Percentiles rank a stretch among this genome's conserved stretches.
phyloP scores from a whole-genome alignment of 306 rosid genomes.

The Castanopsis chinensis region DNA sequence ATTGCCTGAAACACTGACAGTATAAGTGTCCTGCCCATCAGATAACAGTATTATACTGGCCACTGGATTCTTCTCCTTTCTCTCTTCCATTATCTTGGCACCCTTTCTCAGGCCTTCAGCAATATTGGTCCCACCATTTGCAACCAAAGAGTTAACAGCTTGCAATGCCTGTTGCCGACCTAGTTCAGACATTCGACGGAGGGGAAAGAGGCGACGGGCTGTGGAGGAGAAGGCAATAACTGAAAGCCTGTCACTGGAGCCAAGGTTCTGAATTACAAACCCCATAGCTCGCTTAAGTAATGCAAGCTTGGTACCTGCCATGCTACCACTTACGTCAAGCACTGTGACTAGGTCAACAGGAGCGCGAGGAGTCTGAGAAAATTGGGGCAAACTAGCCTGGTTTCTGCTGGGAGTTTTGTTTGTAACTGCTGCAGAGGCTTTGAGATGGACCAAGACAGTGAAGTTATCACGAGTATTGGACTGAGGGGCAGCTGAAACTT shows the following conservation, averaged over 20 bases:
- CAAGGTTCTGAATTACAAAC: constrained; percentile 90
- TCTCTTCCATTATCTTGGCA: constrained; percentile 87
- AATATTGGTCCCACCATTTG: constrained; percentile 97
- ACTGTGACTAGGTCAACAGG: constrained; percentile 97
- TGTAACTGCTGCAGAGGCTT: constrained; percentile 58
- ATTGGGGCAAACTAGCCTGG: constrained; percentile 44
- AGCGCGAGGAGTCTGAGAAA: constrained; percentile 68
- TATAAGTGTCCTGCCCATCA: constrained; percentile 95
- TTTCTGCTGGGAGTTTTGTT: constrained; percentile 40
- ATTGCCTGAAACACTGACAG: constrained; percentile 56
- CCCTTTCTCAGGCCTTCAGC: constrained; percentile 96
- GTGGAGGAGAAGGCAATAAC: constrained; percentile 97
- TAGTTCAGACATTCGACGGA: constrained; percentile 69
- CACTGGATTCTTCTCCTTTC: constrained; percentile 85
- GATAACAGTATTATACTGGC: constrained; percentile 82
- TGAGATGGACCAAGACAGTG: constrained; percentile 77
- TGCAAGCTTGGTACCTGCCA: constrained; percentile 99
- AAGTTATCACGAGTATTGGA: constrained; percentile 54
- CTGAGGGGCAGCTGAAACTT: constrained; percentile 61
- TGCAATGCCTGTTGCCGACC: constrained; percentile 90
- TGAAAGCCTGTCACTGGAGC: constrained; percentile 88
- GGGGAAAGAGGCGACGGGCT: constrained; percentile 92
- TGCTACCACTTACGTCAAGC: constrained; percentile 94
- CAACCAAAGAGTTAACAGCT: constrained; percentile 96
- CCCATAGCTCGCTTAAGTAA: constrained; percentile 97